Evolutionary conservation across 441 rosid genomes (phyloP).

Genomic region (Geranium incanum): DNA sequence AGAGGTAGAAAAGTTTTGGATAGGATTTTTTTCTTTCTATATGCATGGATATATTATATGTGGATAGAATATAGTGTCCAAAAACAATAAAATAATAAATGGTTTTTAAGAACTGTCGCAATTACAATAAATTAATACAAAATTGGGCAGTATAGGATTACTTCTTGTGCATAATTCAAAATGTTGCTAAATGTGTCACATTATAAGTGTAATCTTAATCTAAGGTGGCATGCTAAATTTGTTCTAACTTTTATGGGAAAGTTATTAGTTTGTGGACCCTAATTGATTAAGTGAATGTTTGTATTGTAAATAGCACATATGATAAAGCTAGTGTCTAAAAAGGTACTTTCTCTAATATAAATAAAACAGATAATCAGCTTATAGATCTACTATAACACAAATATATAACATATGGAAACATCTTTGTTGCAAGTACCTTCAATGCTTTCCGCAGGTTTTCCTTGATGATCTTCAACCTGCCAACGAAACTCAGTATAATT

Average conservation of each 20-base stretch:
- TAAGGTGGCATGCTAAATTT: neutral
- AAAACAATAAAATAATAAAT: neutral
- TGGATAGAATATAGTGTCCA: neutral
- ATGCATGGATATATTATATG: neutral
- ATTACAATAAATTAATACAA: neutral
- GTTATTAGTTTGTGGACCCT: neutral
- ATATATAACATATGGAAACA: constrained; percentile 3
- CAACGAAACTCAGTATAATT: constrained; percentile 10
- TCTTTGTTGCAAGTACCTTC: constrained; percentile 51
- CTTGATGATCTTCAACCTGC: constrained; percentile 49
- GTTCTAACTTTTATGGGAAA: no score
- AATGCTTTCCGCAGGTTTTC: constrained; percentile 39
- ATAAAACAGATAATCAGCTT: neutral
- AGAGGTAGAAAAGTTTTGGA: constrained; percentile 3
- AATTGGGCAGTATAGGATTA: no score
- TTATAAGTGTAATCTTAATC: neutral
- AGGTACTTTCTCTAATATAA: neutral
- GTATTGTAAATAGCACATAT: neutral
- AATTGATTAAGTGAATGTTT: neutral
- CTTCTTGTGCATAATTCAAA: neutral
- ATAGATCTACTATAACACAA: neutral
- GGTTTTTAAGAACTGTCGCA: neutral
- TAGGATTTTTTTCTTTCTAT: neutral
- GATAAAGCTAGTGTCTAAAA: neutral
- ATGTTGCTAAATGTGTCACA: neutral